Conservation (phyloP, 345 rosid genomes). For the Syzygium grande region DNA sequence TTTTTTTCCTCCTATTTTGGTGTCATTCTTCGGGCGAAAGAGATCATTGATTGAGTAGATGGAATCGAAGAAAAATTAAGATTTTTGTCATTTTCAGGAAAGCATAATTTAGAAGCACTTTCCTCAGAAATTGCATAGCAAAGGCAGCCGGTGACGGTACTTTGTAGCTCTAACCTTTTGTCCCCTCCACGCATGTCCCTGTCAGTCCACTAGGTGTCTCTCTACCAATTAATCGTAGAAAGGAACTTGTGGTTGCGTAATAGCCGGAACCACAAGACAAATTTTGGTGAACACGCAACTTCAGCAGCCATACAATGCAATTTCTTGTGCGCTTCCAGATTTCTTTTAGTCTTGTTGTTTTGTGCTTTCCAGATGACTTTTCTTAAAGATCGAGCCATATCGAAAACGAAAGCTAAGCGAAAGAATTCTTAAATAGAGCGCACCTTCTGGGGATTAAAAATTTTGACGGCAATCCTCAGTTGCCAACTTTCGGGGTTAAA, state of each 20-base stretch:
- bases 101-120: not conserved
- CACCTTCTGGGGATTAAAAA: not conserved
- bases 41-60: too few relatives aligned
- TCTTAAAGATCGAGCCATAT: not conserved
- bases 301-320: too few relatives aligned
- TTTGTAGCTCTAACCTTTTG: not conserved
- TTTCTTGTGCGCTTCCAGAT: not conserved
- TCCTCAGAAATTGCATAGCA: not conserved
- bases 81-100: not conserved
- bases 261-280: too few relatives aligned
- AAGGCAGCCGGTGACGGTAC: not conserved
- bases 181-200: not conserved
- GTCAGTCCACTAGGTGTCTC: not conserved
- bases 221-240: not conserved
- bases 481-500: not conserved
- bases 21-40: not conserved
- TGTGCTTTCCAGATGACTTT: not conserved
- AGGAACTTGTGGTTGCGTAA: not conserved
- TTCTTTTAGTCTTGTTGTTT: not conserved
- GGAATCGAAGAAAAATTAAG: not conserved
- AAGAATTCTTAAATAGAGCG: not conserved
- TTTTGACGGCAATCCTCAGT: not conserved
- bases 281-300: too few relatives aligned
- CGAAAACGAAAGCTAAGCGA: not conserved
- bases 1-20: not conserved